Conservation (phyloP, 2,329 filamentous ascomycete species). For the Diaporthe sp. region DNA sequence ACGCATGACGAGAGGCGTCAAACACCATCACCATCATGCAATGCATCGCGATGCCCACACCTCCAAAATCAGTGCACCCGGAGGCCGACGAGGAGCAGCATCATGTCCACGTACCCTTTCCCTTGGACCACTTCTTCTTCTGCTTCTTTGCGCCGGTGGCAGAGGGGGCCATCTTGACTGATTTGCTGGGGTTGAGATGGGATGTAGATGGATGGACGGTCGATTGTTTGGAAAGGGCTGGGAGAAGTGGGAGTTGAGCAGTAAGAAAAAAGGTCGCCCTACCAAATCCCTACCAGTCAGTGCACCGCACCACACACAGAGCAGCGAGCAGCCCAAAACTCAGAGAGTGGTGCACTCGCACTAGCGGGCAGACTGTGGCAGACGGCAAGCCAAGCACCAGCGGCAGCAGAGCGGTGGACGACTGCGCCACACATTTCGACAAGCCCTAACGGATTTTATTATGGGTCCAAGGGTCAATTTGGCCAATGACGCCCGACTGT, state of each 20-base stretch:
- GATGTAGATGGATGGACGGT: conserved; percentile 43
- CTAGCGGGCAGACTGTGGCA: not conserved
- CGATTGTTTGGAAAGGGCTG: conserved; percentile 41
- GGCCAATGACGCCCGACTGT: not conserved
- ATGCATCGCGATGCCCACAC: not conserved
- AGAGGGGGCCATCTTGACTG: conserved; percentile 62
- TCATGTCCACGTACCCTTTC: conserved; percentile 72
- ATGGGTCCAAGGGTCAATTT: not conserved
- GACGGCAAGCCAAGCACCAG: not conserved
- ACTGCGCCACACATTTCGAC: not conserved
- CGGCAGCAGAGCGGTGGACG: not conserved
- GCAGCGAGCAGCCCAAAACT: conserved; percentile 13
- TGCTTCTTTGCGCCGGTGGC: conserved; percentile 80
- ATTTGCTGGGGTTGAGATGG: conserved; percentile 47
- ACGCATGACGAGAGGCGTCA: conserved; percentile 5
- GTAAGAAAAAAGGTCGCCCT: conserved; percentile 27
- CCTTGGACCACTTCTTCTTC: conserved; percentile 82
- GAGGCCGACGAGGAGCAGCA: not conserved
- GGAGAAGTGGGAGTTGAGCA: conserved; percentile 26
- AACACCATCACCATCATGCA: conserved; percentile 9
- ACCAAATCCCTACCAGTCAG: conserved; percentile 23
- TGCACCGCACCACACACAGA: conserved; percentile 28
- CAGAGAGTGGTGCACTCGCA: not conserved
- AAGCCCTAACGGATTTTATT: conserved; percentile 2
- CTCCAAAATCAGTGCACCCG: conserved; percentile 23